Evolutionary conservation across 2,329 filamentous ascomycete genomes (phyloP).

Genomic region (Corynespora cassiicola): DNA sequence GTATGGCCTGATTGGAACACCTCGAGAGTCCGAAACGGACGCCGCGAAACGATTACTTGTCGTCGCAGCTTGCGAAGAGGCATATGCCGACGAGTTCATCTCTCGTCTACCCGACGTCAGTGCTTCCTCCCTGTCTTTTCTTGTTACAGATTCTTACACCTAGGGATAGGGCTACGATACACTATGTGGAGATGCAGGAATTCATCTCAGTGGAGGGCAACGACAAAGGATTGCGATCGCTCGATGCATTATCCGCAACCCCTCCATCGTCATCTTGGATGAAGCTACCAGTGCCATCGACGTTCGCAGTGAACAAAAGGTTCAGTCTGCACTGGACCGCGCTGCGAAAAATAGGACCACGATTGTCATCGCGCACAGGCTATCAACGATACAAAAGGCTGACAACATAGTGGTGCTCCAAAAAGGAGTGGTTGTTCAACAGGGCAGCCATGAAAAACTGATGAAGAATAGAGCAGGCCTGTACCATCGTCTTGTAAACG

Average conservation of each 20-base stretch:
- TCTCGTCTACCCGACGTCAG: conserved; percentile 56
- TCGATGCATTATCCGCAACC: conserved; percentile 83
- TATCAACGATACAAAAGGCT: conserved; percentile 87
- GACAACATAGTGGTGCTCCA: conserved; percentile 77
- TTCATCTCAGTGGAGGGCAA: conserved; percentile 89
- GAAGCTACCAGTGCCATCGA: conserved; percentile 93
- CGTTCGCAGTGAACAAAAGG: conserved; percentile 90
- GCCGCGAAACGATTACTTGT: conserved; percentile 72
- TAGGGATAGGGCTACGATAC: conserved; percentile 77
- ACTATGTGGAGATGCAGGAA: conserved; percentile 88
- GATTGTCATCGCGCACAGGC: conserved; percentile 90
- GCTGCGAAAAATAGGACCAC: conserved; percentile 86
- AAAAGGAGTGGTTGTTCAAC: conserved; percentile 71
- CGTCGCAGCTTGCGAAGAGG: conserved; percentile 69
- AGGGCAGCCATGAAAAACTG: conserved; percentile 75
- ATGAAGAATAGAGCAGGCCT: conserved; percentile 64
- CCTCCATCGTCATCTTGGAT: conserved; percentile 86
- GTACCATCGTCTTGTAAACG: conserved; percentile 69
- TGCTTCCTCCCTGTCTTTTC: neutral
- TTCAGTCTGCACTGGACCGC: conserved; percentile 86
- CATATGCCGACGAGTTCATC: conserved; percentile 93
- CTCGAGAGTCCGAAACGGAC: conserved; percentile 49
- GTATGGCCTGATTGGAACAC: conserved; percentile 79
- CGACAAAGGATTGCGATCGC: conserved; percentile 96
- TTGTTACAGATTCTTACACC: conserved; percentile 56